Evolutionary conservation across 2,329 filamentous ascomycete genomes (phyloP), one percentile per base, ranked within the genome.

Genomic region (Lachnellula hyalina): DNA sequence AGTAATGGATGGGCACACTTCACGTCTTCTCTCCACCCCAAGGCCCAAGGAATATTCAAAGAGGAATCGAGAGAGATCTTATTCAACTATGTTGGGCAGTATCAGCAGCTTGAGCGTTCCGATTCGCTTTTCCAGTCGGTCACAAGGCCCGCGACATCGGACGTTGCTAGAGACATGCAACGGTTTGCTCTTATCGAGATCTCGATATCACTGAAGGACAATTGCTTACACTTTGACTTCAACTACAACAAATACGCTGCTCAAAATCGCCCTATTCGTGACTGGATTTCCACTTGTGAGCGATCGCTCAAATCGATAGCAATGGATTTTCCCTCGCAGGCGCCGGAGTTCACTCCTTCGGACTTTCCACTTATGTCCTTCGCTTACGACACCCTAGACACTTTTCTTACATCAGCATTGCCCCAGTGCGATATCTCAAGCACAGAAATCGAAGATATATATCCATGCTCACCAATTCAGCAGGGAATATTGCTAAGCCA

Each of bases 61-160:
- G 69, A 74, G 55, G 65, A 65, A n/a, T 63, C 67, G 0, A 72
- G 75, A 60, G 77, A 80, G 57, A 60, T 79, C 1, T 61, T 74
- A 0, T 77, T 80, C 67, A 79, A 80, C 62, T 79, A 77, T 55
- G 66, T 73, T 0, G 75, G 74, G 14, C 65, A 72, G 44, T 71
- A 71, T 52, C 75, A 77, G 59, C 73, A 77, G 45, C 65, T 76
- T 2, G 74, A 77, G 51, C 64, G 66, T 0, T 53, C 61, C 73
- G 5, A 56, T 65, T 11, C 49, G 40, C 3, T n/a, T 17, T 32
- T 40, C 2, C 47, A 32, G 17, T 5, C 34, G 5, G 46, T 17
- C 4, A 28, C 38, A 25, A n/a, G 21, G 17, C n/a, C 23, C 17
- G n/a, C 9, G 7, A 47, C 45, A 28, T 25, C 38, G n/a, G 46